phyloP scores from a whole-genome alignment of 2,329 filamentous ascomycete genomes.

The Dactylonectria estremocensis region DNA sequence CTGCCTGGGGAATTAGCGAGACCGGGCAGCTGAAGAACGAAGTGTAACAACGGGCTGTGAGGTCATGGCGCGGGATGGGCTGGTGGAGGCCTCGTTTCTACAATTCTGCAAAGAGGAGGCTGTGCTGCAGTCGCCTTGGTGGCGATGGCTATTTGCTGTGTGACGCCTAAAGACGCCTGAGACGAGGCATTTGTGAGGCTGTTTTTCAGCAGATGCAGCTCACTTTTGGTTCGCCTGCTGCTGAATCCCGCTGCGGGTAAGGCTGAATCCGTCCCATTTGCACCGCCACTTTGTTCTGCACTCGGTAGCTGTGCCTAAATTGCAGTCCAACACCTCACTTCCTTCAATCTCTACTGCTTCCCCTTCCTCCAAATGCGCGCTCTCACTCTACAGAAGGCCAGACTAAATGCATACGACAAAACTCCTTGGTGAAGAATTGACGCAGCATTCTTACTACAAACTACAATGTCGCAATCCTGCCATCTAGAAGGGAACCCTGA shows the following conservation, averaged over 20 bases:
- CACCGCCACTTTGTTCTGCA: not conserved
- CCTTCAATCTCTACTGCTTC: not conserved
- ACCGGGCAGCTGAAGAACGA: not conserved
- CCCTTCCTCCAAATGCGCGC: not conserved
- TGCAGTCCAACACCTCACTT: not conserved
- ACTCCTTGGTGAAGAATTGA: too few relatives aligned
- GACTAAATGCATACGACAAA: not conserved
- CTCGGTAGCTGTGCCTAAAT: not conserved
- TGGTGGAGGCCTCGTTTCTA: not conserved
- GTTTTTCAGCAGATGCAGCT: not conserved
- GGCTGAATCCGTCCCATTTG: not conserved
- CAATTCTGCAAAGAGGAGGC: not conserved
- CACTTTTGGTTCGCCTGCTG: not conserved
- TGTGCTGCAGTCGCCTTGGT: not conserved
- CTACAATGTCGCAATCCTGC: constrained; percentile 3
- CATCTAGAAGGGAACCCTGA: constrained; percentile 15
- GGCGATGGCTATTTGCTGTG: not conserved
- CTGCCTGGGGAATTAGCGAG: not conserved
- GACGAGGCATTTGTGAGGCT: not conserved
- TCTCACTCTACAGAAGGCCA: not conserved
- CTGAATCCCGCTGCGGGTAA: not conserved
- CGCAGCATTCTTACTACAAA: not conserved
- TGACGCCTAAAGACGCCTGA: not conserved
- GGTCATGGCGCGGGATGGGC: not conserved
- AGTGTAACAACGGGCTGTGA: not conserved